Evolutionary conservation across 495 filamentous ascomycete species (phyloP), one percentile per base, ranked within the genome.

Genomic region (Ramalina intermedia): DNA sequence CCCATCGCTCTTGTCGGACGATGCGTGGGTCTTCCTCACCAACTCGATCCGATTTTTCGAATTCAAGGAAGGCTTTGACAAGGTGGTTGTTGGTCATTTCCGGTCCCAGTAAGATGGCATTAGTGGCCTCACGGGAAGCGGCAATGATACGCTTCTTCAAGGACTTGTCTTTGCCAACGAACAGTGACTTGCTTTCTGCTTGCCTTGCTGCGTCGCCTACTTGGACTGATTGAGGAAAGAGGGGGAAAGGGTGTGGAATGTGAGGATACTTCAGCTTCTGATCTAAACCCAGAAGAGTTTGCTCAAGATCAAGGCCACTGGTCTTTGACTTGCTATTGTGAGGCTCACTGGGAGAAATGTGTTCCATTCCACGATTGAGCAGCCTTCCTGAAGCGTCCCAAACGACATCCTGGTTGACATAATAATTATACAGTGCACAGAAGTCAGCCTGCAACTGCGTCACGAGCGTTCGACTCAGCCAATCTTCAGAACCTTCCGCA

Each of bases 181-280:
- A 52, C 1, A 45, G 18, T 4, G 44, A 38, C 21, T 51, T 46
- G 36, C 17, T 41, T 14, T 46, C 18, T 9, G 52, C 36, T 8
- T 39, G 16, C 7, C 44, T 51, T 1, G 48, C 26, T 18, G 33
- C 12, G 12, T 20, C 2, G 2, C 33, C 33, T n/a, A 26, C 24
- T 20, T 36, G 29, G 16, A 55, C n/a, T 1, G 47, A 49, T 5
- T 44, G 27, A 14, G 65, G 63, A 23, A 63, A 58, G 0, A 85
- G 65, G 1, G 81, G 81, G 52, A 80, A 84, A 3, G 81, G 80
- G 43, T 78, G 68, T 1, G 81, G 81, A 41, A 84, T 80, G 48
- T 79, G 79, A 4, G 75, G 71, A 53, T 69, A 78, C 18, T 71
- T 69, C 51, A 77, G 59, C 29, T 66, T 64, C 45, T 77, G 78